Evolutionary conservation across 2,329 filamentous ascomycete species (phyloP).

Genomic region (Rutstroemia sp.): DNA sequence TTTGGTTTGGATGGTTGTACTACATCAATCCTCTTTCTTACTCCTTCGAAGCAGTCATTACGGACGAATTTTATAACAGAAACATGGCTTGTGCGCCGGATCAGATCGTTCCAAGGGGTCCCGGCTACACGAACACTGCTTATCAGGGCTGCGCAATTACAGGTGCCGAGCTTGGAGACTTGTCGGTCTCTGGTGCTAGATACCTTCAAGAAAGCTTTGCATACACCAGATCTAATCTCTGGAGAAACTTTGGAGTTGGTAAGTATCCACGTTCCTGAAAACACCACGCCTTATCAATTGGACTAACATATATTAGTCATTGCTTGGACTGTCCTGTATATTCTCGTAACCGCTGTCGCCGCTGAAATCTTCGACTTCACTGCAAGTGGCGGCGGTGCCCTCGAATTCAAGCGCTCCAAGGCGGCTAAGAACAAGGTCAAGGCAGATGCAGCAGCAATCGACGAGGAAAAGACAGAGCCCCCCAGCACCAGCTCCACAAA

Average conservation of each 20-base stretch:
- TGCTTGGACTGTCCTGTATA: slow-evolving; percentile 67
- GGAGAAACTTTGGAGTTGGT: slow-evolving; percentile 56
- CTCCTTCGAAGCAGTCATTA: slow-evolving; percentile 54
- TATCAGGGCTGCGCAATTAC: slow-evolving; percentile 57
- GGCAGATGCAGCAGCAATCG: slow-evolving; percentile 36
- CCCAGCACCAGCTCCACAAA: slow-evolving; percentile 16
- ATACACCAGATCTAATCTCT: slow-evolving; percentile 50
- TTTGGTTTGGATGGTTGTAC: slow-evolving; percentile 59
- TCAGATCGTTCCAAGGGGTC: slow-evolving; percentile 52
- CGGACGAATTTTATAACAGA: slow-evolving; percentile 53
- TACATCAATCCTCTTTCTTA: slow-evolving; percentile 42
- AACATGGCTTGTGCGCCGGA: slow-evolving; percentile 48
- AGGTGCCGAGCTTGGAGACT: slow-evolving; percentile 46
- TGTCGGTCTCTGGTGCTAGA: slow-evolving; percentile 42
- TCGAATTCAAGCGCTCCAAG: slow-evolving; percentile 65
- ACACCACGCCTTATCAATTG: neutral
- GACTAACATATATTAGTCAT: slow-evolving; percentile 39
- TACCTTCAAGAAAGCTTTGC: slow-evolving; percentile 50
- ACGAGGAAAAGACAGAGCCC: slow-evolving; percentile 42
- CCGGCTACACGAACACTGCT: slow-evolving; percentile 40
- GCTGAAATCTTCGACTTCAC: slow-evolving; percentile 62
- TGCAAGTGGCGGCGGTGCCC: slow-evolving; percentile 54
- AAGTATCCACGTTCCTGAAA: neutral
- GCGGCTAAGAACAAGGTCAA: slow-evolving; percentile 47
- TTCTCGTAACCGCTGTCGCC: slow-evolving; percentile 62